Evolutionary conservation across 176 grass and related monocot genomes (phyloP).

Genomic region (Phyllostachys edulis): DNA sequence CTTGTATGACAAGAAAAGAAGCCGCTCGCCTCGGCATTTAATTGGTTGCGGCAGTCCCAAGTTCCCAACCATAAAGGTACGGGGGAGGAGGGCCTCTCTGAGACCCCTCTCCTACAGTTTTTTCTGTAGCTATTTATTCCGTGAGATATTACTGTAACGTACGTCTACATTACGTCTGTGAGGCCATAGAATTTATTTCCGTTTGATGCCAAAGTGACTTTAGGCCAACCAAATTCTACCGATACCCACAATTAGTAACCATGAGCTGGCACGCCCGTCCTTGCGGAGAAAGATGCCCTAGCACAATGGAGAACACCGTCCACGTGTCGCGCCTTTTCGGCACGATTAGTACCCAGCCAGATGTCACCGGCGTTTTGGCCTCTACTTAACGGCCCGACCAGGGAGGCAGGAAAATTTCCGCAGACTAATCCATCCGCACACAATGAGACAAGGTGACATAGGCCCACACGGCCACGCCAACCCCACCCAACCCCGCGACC

Average conservation of each 20-base stretch:
- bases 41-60: not conserved
- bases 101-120: too few species aligned
- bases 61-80: not conserved
- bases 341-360: not conserved
- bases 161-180: too few species aligned
- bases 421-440: not conserved
- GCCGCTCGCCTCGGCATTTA: not conserved
- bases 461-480: not conserved
- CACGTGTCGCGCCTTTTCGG: not conserved
- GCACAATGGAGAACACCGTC: slow-evolving; percentile 5
- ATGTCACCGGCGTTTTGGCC: slow-evolving; percentile 21
- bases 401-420: not conserved
- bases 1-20: not conserved
- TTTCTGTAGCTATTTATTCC: too few species aligned
- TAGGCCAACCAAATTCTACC: not conserved
- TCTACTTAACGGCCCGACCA: not conserved
- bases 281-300: not conserved
- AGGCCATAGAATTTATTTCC: too few species aligned
- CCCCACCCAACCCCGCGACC: not conserved
- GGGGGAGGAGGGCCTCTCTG: too few species aligned
- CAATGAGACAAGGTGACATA: not conserved
- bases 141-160: too few species aligned
- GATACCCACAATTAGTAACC: not conserved
- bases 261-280: not conserved
- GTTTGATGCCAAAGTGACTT: not conserved